These are phyloP conservation scores for Trichoderma gamsii DNA, from an alignment of 495 filamentous ascomycete species.

Conservation along the genomic window DNA sequence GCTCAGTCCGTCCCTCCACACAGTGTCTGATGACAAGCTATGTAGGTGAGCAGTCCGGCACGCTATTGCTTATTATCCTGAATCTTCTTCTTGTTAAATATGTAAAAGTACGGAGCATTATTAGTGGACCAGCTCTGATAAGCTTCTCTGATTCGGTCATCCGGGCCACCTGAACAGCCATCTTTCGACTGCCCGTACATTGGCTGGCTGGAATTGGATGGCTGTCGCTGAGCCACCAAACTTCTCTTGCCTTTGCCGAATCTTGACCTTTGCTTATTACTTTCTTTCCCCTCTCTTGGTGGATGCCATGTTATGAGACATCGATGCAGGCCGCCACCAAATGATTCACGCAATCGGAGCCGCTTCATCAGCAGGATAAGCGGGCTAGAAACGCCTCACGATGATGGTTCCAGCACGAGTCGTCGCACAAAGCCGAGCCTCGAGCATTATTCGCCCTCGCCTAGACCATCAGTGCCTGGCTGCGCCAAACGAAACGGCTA, in stretches of 20 bases:
- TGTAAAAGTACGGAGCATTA: background rate
- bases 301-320: background rate
- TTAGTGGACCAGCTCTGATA: background rate
- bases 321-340: background rate
- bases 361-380: background rate
- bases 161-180: background rate
- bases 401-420: background rate
- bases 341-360: slow-evolving; percentile 10
- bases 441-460: background rate
- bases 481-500: background rate
- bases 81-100: background rate
- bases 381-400: background rate
- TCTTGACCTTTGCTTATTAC: background rate
- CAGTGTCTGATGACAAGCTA: background rate
- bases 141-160: background rate
- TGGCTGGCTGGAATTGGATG: slow-evolving; percentile 12
- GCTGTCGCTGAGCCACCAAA: slow-evolving; percentile 8
- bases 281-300: background rate
- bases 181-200: background rate
- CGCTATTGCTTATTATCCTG: background rate
- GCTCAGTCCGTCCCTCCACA: background rate
- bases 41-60: background rate
- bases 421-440: background rate
- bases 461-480: background rate
- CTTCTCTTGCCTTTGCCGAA: background rate